phyloP scores from a whole-genome alignment of 116 monocot genomes.

The Phalaenopsis hybrid region DNA sequence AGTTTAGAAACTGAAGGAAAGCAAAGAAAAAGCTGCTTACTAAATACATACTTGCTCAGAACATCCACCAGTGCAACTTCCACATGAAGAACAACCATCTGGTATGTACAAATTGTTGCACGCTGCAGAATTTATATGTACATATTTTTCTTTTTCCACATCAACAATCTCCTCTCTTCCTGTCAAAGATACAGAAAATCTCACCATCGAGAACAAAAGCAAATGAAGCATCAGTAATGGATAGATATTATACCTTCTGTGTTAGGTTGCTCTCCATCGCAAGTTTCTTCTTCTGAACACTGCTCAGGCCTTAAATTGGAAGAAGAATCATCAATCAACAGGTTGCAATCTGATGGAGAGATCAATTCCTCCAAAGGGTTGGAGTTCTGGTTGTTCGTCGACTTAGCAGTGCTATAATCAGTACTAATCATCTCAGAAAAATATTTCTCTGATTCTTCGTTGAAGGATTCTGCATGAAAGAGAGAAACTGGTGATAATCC shows the following conservation, averaged over 20 bases:
- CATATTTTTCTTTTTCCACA: not conserved
- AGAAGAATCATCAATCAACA: conserved; percentile 15
- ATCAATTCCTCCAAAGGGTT: conserved; percentile 35
- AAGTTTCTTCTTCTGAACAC: conserved; percentile 11
- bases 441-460: conserved; percentile 49
- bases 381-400: conserved; percentile 6
- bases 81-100: conserved; percentile 10
- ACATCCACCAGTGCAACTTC: conserved; percentile 23
- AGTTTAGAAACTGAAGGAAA: not conserved
- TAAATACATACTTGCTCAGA: conserved; percentile 22
- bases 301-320: conserved; percentile 12
- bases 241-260: conserved; percentile 24
- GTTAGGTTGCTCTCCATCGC: conserved; percentile 8
- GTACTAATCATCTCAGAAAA: conserved; percentile 33
- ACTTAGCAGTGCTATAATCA: conserved; percentile 6
- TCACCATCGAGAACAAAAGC: not conserved
- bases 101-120: not conserved
- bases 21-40: not conserved
- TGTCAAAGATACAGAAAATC: conserved; percentile 12
- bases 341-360: conserved; percentile 33
- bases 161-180: conserved; percentile 18
- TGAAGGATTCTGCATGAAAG: conserved; percentile 13
- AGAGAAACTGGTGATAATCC: not conserved
- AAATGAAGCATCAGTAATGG: not conserved
- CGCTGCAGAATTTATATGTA: conserved; percentile 3